Conservation (phyloP, 371 early-diverging fungal genomes). For the Basidiobolus meristosporus region DNA sequence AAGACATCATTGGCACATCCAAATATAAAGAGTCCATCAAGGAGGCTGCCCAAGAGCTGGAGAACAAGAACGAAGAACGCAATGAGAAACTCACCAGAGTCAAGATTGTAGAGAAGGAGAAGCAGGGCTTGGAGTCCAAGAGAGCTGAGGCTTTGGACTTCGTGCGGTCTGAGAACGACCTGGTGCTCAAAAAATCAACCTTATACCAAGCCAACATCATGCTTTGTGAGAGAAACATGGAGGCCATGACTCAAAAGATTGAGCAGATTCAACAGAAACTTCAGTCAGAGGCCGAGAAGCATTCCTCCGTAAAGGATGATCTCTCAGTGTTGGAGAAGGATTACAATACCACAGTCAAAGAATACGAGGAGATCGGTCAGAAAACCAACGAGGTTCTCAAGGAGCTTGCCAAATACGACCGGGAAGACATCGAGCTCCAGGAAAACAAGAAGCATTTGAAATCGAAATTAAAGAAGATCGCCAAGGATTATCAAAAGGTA, state of each 20-base stretch:
- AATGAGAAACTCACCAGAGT: slow-evolving; percentile 69
- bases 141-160: slow-evolving; percentile 71
- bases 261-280: slow-evolving; percentile 7
- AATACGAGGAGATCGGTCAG: slow-evolving; percentile 38
- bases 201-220: slow-evolving; percentile 50
- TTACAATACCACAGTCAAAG: slow-evolving; percentile 26
- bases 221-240: slow-evolving; percentile 19
- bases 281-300: too few species aligned
- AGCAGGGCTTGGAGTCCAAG: slow-evolving; percentile 19
- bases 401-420: slow-evolving; percentile 52
- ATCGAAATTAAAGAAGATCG: slow-evolving; percentile 46
- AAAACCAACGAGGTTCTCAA: slow-evolving; percentile 26
- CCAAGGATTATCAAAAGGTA: slow-evolving; percentile 35
- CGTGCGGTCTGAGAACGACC: slow-evolving; percentile 58
- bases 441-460: slow-evolving; percentile 63
- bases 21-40: slow-evolving; percentile 82
- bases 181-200: slow-evolving; percentile 46
- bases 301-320: slow-evolving; percentile 14
- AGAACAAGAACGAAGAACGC: slow-evolving; percentile 54
- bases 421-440: slow-evolving; percentile 51
- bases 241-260: slow-evolving; percentile 19
- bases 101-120: slow-evolving; percentile 20
- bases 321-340: slow-evolving; percentile 26
- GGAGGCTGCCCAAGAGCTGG: slow-evolving; percentile 36
- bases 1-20: slow-evolving; percentile 98